Conservation (phyloP, 2,329 filamentous ascomycete genomes). For the Colletotrichum gigasporum region DNA sequence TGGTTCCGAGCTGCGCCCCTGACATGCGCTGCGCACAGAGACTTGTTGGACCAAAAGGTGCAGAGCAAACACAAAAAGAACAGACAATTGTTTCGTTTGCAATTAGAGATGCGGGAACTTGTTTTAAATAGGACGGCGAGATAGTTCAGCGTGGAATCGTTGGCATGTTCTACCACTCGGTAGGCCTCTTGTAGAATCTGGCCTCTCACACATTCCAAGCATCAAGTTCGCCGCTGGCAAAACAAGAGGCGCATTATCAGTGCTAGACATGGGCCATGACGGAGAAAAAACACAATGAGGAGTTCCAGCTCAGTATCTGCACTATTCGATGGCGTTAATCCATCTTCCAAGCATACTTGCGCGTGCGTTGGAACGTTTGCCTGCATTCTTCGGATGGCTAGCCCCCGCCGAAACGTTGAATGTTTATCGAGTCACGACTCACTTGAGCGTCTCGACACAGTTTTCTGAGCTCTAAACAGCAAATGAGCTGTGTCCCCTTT, state of each 20-base stretch:
- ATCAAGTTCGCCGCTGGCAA: neutral
- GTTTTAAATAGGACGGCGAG: neutral
- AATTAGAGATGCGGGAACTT: slow-evolving; percentile 16
- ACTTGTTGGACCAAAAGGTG: neutral
- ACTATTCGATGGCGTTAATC: neutral
- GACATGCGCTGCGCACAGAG: neutral
- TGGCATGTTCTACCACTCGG: neutral
- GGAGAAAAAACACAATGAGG: neutral
- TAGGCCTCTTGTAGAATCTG: neutral
- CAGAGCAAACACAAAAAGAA: neutral
- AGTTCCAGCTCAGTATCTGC: neutral
- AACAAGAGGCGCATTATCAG: neutral
- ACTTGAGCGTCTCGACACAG: slow-evolving; percentile 11
- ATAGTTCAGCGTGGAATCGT: neutral
- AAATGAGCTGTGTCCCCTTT: neutral
- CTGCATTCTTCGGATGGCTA: slow-evolving; percentile 12
- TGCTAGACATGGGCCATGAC: neutral
- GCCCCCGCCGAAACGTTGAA: slow-evolving; percentile 13
- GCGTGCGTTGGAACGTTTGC: slow-evolving; percentile 14
- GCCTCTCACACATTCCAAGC: neutral
- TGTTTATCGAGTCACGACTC: slow-evolving; percentile 20
- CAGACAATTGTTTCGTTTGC: slow-evolving; percentile 3
- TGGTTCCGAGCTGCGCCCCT: slow-evolving; percentile 3
- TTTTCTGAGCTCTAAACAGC: slow-evolving; percentile 3
- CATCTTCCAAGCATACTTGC: neutral